phyloP scores from a whole-genome alignment of 148 eudicot genomes.

The Fallopia convolvulus region DNA sequence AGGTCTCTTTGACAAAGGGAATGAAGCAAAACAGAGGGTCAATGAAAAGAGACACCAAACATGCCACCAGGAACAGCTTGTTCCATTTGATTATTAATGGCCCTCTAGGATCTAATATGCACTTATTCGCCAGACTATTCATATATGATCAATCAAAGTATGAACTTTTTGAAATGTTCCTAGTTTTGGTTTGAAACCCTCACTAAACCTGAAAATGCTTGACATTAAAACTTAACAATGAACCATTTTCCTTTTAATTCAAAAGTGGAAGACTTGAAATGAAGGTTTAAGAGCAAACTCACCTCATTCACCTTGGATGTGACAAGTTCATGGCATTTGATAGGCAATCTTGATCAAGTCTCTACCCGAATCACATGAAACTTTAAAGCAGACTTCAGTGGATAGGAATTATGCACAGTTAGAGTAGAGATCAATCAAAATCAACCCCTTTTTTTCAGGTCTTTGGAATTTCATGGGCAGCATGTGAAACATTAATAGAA shows the following conservation, averaged over 20 bases:
- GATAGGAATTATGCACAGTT: not conserved
- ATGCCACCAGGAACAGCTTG: slow-evolving; percentile 25
- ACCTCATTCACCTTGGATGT: slow-evolving; percentile 1
- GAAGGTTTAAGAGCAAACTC: not conserved
- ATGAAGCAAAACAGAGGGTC: slow-evolving; percentile 52
- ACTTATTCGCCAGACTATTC: not conserved
- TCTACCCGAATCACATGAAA: not conserved
- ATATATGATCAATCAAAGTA: not conserved
- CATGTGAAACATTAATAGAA: not conserved
- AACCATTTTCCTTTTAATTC: not conserved
- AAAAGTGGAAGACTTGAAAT: not conserved
- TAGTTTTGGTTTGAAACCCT: not conserved
- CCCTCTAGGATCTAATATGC: slow-evolving; percentile 29
- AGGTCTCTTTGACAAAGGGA: slow-evolving; percentile 19
- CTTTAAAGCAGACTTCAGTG: not conserved
- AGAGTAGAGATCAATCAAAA: not conserved
- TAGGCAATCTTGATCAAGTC: not conserved
- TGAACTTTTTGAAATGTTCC: not conserved
- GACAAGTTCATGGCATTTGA: not conserved
- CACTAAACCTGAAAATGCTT: not conserved
- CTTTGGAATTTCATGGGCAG: not conserved
- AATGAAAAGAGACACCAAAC: slow-evolving; percentile 39
- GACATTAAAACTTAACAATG: not conserved
- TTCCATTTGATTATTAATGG: slow-evolving; percentile 26
- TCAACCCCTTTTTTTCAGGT: not conserved